These are phyloP conservation scores for Tetraselmis striata DNA, from an alignment of 139 green algal genomes.

Conservation along the genomic window DNA sequence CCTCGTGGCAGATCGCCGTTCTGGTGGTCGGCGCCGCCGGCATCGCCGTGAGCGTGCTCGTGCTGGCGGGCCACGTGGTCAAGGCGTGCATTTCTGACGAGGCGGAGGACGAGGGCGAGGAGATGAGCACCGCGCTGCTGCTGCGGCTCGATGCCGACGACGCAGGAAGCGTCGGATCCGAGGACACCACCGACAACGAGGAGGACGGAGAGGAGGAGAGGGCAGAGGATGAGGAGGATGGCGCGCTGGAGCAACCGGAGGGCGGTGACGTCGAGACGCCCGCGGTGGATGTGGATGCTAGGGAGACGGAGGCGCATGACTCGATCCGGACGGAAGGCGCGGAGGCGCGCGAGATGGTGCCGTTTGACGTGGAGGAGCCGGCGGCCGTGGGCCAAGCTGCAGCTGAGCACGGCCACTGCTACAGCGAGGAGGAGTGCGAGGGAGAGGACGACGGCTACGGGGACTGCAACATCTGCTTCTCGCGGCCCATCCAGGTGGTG, in stretches of 20 bases:
- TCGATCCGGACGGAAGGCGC: too few relatives aligned
- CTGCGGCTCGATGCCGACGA: background rate
- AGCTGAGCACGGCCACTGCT: background rate
- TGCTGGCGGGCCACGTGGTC: background rate
- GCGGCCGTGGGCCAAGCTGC: background rate
- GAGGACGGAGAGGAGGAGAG: background rate
- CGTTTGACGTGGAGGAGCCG: background rate
- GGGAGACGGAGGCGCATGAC: too few relatives aligned
- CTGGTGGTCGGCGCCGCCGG: constrained; percentile 36
- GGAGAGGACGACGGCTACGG: constrained; percentile 1
- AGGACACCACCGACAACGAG: background rate
- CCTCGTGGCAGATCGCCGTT: background rate
- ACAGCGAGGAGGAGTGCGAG: background rate
- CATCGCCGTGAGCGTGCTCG: constrained; percentile 3
- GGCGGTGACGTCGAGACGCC: background rate
- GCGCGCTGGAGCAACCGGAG: background rate
- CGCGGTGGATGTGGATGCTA: background rate
- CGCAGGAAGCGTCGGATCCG: background rate
- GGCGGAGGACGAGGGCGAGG: constrained; percentile 23
- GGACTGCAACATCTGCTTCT: constrained; percentile 59
- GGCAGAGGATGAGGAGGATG: constrained; percentile 33
- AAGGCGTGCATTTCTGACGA: background rate
- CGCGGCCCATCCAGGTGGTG: constrained; percentile 45
- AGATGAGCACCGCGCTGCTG: background rate
- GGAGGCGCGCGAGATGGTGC: background rate